Evolutionary conservation across 257 asterid species (phyloP).

Genomic region (Fraxinus excelsior): DNA sequence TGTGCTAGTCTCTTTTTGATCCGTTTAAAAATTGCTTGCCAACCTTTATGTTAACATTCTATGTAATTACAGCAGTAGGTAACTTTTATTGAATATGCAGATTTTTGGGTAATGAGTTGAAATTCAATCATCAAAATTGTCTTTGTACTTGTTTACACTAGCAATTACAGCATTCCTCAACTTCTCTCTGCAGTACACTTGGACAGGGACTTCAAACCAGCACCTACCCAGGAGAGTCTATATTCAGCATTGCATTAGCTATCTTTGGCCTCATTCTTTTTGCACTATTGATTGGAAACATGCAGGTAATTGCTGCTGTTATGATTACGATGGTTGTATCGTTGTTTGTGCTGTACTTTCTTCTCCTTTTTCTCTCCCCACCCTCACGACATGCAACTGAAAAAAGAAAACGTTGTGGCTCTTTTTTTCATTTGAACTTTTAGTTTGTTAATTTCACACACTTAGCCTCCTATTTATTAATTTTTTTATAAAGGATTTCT

Average conservation of each 20-base stretch:
- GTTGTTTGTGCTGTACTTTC: slow-evolving; percentile 4
- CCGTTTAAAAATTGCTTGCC: not conserved
- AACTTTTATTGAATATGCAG: not conserved
- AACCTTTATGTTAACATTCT: not conserved
- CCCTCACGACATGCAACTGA: not conserved
- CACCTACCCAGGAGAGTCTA: slow-evolving; percentile 91
- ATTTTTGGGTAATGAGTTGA: not conserved
- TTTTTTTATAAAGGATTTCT: not conserved
- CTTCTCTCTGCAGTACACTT: slow-evolving; percentile 69
- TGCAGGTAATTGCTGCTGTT: slow-evolving; percentile 69
- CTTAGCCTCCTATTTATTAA: not conserved
- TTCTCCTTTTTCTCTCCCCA: not conserved
- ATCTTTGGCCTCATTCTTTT: slow-evolving; percentile 93
- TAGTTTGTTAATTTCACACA: not conserved
- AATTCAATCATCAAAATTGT: slow-evolving; percentile 14
- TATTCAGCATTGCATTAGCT: slow-evolving; percentile 95
- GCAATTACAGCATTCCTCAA: slow-evolving; percentile 13
- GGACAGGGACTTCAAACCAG: slow-evolving; percentile 99
- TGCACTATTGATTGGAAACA: slow-evolving; percentile 95
- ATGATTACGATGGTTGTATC: not conserved
- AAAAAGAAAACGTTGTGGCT: not conserved
- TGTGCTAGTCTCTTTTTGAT: not conserved
- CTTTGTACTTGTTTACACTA: not conserved
- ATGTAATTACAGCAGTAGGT: not conserved
- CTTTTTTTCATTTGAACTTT: not conserved